A percentile compares a stretch with the other conserved stretches of the same genome.
Evolutionary conservation across 148 eudicot genomes (phyloP).

Genomic region (Heliamphora exappendiculata): DNA sequence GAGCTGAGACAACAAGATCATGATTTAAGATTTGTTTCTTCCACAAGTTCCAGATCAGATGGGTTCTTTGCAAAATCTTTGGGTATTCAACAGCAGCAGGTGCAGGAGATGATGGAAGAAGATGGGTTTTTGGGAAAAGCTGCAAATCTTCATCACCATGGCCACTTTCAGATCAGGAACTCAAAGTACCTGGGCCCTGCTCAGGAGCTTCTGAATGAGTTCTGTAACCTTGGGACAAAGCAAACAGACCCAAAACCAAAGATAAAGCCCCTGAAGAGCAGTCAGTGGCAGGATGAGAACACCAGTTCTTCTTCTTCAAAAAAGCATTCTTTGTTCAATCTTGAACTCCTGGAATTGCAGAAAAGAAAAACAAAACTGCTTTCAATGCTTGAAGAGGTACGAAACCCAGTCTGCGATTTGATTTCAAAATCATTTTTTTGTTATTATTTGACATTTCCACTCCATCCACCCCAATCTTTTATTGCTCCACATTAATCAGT

Average conservation of each 20-base stretch:
- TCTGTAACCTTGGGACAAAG: conserved; percentile 60
- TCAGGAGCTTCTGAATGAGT: conserved; percentile 80
- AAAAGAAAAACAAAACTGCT: conserved; percentile 69
- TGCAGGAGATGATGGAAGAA: conserved; percentile 17
- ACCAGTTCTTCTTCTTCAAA: conserved; percentile 25
- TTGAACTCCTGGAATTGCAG: conserved; percentile 69
- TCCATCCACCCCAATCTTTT: neutral
- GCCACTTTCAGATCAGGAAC: conserved; percentile 34
- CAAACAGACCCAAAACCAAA: conserved; percentile 27
- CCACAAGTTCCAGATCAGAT: conserved; percentile 22
- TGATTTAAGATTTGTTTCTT: conserved; percentile 27
- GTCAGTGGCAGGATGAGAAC: conserved; percentile 21
- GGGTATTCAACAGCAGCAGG: conserved; percentile 13
- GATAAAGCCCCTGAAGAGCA: conserved; percentile 21
- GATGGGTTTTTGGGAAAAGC: conserved; percentile 32
- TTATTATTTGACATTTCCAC: neutral
- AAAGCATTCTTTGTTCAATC: conserved; percentile 38
- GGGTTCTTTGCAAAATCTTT: conserved; percentile 20
- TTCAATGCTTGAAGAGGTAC: conserved; percentile 89
- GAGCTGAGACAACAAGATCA: conserved; percentile 41
- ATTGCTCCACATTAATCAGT: neutral
- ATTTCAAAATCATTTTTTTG: neutral
- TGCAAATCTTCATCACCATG: conserved; percentile 2
- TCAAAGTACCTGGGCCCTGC: conserved; percentile 74
- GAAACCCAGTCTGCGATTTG: neutral